Conservation (phyloP, 257 asterid species). For the Solanum neorickii region DNA sequence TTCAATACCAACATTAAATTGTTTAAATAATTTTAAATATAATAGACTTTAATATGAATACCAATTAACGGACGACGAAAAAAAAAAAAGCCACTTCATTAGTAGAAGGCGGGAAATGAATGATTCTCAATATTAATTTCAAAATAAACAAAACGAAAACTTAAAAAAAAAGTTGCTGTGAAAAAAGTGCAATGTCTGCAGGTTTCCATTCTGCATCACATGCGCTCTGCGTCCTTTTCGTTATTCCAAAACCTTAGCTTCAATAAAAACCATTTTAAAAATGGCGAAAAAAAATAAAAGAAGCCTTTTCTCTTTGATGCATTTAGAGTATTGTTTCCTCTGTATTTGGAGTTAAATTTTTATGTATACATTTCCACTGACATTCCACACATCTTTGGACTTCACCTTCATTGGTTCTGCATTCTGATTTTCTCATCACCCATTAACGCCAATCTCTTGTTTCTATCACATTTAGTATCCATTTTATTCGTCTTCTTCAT, state of each 20-base stretch:
- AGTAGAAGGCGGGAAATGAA: conserved; percentile 26
- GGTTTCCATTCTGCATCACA: conserved; percentile 31
- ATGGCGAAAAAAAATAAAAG: background rate
- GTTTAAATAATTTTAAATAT: too few relatives aligned
- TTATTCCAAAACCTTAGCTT: background rate
- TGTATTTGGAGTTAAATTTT: background rate
- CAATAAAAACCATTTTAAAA: background rate
- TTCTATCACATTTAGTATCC: background rate
- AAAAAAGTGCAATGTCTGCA: background rate
- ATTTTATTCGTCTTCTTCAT: background rate
- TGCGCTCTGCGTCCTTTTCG: conserved; percentile 18
- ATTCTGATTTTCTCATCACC: conserved; percentile 10
- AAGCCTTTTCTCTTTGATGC: background rate
- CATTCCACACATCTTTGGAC: conserved; percentile 23
- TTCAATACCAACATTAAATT: background rate
- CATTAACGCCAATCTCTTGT: background rate
- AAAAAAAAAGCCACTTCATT: background rate
- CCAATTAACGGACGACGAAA: too few relatives aligned
- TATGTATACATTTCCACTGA: background rate
- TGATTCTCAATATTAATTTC: conserved; percentile 13
- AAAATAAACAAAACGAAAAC: conserved; percentile 10
- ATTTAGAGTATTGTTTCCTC: background rate
- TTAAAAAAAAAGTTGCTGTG: background rate
- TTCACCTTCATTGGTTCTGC: background rate
- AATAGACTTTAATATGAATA: too few relatives aligned